Evolutionary conservation across 306 rosid species (phyloP).

Genomic region (Sesbania bispinosa): DNA sequence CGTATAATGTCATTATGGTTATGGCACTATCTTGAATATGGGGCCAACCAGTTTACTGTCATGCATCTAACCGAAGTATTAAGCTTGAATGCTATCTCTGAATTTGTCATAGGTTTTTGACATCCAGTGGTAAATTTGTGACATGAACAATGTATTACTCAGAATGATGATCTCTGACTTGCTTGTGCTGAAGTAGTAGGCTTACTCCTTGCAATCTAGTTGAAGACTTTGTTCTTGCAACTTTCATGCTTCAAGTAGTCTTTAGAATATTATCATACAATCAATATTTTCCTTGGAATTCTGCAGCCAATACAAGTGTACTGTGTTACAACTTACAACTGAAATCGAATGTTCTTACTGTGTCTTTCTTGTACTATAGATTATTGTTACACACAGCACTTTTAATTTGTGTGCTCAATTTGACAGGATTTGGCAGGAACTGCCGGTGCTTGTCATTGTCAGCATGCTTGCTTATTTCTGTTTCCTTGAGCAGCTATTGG

Average conservation of each 20-base stretch:
- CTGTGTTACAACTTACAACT: too few species aligned
- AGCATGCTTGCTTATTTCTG: constrained; percentile 98
- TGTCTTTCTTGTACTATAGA: background rate
- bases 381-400: background rate
- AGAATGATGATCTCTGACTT: background rate
- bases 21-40: background rate
- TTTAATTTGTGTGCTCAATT: constrained; percentile 26
- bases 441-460: constrained; percentile 91
- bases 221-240: background rate
- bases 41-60: background rate
- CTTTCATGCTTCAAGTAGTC: background rate
- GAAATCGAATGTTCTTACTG: too few species aligned
- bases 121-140: background rate
- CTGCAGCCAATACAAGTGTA: too few species aligned
- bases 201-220: background rate
- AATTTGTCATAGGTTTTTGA: background rate
- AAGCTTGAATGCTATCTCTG: background rate
- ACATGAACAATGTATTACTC: background rate
- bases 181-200: background rate
- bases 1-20: background rate
- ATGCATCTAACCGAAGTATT: background rate
- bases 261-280: background rate
- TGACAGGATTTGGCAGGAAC: constrained; percentile 92
- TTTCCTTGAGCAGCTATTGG: constrained; percentile 94
- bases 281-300: background rate